Conservation (phyloP, 768 basidiomycete species). For the Holtermanniella nyarrowii region DNA sequence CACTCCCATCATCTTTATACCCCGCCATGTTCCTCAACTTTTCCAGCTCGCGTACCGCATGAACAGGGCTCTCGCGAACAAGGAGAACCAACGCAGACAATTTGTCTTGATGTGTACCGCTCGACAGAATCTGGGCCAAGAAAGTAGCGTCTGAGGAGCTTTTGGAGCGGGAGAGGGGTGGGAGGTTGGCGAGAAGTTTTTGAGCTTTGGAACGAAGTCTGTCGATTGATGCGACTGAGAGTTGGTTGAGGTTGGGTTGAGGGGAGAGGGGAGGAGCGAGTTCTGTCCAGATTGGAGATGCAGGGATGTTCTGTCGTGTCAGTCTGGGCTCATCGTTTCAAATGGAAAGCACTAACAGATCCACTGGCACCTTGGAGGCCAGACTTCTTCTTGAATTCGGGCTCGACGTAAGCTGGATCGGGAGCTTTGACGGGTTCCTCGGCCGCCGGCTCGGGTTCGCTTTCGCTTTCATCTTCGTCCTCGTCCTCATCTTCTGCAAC, state of each 20-base stretch:
- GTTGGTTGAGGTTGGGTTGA: conserved; percentile 13
- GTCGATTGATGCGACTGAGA: conserved; percentile 25
- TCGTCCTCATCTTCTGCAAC: conserved; percentile 8
- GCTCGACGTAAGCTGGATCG: conserved; percentile 1
- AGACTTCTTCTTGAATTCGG: conserved; percentile 2
- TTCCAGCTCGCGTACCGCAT: conserved; percentile 72
- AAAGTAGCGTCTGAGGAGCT: conserved; percentile 68
- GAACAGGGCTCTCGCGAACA: conserved; percentile 76
- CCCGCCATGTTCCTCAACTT: conserved; percentile 65
- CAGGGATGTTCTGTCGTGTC: conserved; percentile 11
- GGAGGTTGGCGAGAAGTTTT: conserved; percentile 11
- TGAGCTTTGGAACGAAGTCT: conserved; percentile 25
- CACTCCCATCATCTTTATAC: conserved; percentile 54
- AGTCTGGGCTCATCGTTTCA: conserved; percentile 1
- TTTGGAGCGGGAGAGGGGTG: conserved; percentile 21
- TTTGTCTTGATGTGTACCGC: conserved; percentile 83
- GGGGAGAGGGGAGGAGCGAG: conserved; percentile 17
- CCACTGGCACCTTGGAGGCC: conserved; percentile 16
- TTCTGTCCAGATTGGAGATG: conserved; percentile 16
- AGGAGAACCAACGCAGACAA: conserved; percentile 82
- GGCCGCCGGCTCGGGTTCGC: conserved; percentile 38
- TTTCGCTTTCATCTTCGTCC: conserved; percentile 5
- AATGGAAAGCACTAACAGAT: conserved; percentile 5
- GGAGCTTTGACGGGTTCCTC: conserved; percentile 10
- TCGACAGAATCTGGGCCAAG: conserved; percentile 69